Percentiles rank a stretch among this genome's conserved stretches.
phyloP scores from a whole-genome alignment of 495 filamentous ascomycete genomes.

The Aspergillus baeticus region DNA sequence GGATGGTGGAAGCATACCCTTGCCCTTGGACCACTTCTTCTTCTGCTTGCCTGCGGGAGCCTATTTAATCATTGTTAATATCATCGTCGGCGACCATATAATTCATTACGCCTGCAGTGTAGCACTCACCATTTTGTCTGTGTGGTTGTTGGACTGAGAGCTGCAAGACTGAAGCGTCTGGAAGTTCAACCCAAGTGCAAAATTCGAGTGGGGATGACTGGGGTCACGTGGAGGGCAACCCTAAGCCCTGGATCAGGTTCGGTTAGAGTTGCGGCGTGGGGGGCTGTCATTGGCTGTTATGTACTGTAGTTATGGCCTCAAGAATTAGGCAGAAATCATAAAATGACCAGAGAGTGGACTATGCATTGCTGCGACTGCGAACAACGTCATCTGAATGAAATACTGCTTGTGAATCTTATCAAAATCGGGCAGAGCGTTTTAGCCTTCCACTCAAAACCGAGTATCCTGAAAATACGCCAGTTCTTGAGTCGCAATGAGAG shows the following conservation, averaged over 20 bases:
- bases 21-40: slow-evolving; percentile 99
- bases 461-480: no score
- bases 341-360: no score
- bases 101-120: background rate
- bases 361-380: no score
- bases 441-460: no score
- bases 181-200: slow-evolving; percentile 40
- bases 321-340: background rate
- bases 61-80: slow-evolving; percentile 38
- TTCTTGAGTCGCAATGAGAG: no score
- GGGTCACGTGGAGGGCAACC: slow-evolving; percentile 25
- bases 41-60: slow-evolving; percentile 76
- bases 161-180: slow-evolving; percentile 24
- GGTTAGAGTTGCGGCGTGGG: slow-evolving; percentile 17
- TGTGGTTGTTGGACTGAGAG: slow-evolving; percentile 46
- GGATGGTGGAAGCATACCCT: slow-evolving; percentile 61
- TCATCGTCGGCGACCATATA: slow-evolving; percentile 1
- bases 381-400: no score
- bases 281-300: slow-evolving; percentile 12
- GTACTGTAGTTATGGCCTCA: slow-evolving; percentile 8
- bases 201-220: slow-evolving; percentile 52
- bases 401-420: no score
- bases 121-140: slow-evolving; percentile 52
- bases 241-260: slow-evolving; percentile 43
- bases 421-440: no score